Base-by-base conservation (phyloP, 768 basidiomycete species). In the Pisolithus albus region DNA sequence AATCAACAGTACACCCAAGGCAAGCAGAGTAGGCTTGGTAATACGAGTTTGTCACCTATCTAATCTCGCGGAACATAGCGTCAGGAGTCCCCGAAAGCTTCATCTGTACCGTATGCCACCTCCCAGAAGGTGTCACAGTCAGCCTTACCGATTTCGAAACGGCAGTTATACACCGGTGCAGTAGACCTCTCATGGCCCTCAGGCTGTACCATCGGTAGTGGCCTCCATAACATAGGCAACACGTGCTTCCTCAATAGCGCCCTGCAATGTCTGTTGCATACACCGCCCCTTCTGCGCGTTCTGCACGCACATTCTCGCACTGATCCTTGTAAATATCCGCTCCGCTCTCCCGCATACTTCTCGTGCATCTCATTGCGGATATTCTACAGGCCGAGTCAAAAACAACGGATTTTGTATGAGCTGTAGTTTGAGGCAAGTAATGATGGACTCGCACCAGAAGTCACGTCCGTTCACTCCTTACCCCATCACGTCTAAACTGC, bases 181-280 rank as follows among this genome's bases (percentile, higher is more conserved):
- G 75, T 90, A 46, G 84, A 87, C 57, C 69, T 75, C 42, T 63
- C 81, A 39, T 90, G 86, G 85, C 84, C 86, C 1, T 48, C 65
- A 21, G 66, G 64, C 13, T 74, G 63, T 46, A 70, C 61, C 49
- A 64, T 78, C 47, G 86, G 80, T 38, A 67, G 63, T 46, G 93
- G 93, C 1, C 71, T 97, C 43, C 75, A 80, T 62, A 97, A 97
- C 68, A 84, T 73, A 24, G 92, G 91, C 43, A 98, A 97, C 63
- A 95, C 92, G 2, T 99, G 96, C 69, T 99, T 95, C 67, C 73
- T 97, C 60, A 99, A 99, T 67, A 92, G 92, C 58, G 89, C 86
- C 19, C 70, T 98, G 46, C 96, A 99, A 71, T 92, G 92, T 60
- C 78, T 98, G 46, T 68, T 96, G 13, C 93, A 98, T 62, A 97